Base-by-base conservation (phyloP, 78 protist genomes). In the Mantamonas sphyraenae region DNA sequence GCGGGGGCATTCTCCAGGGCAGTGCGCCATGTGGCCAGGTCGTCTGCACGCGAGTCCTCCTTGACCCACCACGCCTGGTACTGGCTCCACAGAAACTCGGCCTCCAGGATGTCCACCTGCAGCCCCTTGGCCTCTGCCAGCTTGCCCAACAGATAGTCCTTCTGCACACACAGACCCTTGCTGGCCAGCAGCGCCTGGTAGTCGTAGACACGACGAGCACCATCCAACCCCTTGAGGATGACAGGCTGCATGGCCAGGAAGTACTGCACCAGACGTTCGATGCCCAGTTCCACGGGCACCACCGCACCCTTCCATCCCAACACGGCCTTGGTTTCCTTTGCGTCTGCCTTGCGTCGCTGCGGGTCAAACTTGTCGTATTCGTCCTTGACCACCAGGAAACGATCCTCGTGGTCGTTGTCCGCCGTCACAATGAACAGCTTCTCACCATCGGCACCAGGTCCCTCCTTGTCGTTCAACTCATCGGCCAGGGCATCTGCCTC, bases 351-450 rank as follows among this genome's bases (percentile, higher is more conserved):
- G 53, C 53, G 53, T 12, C 53, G 53, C 53, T 47, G 53, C 16
- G 53, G 53, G 53, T 47, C 53, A 47, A 47, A 47, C 53, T 47
- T 47, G 53, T 47, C 53, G 53, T 47, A 47, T 16, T 47, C 53
- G 53, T 47, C 53, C 16, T 16, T 12, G 16, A 47, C 53, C 12
- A 47, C 53, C 12, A 47, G 53, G 53, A 19, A 47, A 47, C 28
- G 16, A 16, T 47, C 53, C 12, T 12, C 12, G 53, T 16, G 28
- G 28, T 47, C 53, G 53, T 47, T 19, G 12, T 47, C 53, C 53
- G 53, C 28, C 12, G 16, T 16, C 28, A 16, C 12, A 16, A 47
- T 47, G 53, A 19, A 47, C 53, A 19, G 53, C 12, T 19, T 16
- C 28, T 47, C 53, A 12, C 16, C 28, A n/a, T n/a, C n/a, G n/a